Conservation (phyloP, 371 early-diverging fungal species). For the Neoconidiobolus thromboides region DNA sequence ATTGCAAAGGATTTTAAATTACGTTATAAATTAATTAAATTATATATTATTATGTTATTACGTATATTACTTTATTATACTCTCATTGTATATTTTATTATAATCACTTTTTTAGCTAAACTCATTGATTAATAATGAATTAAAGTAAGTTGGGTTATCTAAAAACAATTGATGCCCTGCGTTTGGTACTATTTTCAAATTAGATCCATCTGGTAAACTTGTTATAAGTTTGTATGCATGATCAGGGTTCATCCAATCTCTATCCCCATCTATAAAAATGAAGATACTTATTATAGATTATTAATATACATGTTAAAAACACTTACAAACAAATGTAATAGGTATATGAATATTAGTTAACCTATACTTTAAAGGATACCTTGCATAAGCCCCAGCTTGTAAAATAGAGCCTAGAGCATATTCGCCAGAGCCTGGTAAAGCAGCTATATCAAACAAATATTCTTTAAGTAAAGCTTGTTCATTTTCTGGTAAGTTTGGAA, state of each 20-base stretch:
- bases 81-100: too few species aligned
- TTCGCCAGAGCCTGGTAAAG: conserved; percentile 57
- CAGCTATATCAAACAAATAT: conserved; percentile 52
- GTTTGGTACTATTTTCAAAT: conserved; percentile 22
- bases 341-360: conserved; percentile 46
- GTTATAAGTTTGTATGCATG: conserved; percentile 38
- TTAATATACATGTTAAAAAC: too few species aligned
- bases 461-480: conserved; percentile 25
- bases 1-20: background rate
- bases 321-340: conserved; percentile 41
- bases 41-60: too few species aligned
- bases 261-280: conserved; percentile 9
- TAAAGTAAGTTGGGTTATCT: conserved; percentile 63
- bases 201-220: conserved; percentile 30
- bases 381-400: conserved; percentile 63
- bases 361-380: conserved; percentile 49
- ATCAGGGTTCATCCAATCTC: conserved; percentile 82
- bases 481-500: conserved; percentile 33
- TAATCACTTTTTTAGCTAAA: too few species aligned
- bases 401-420: conserved; percentile 54
- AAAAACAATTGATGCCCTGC: conserved; percentile 80
- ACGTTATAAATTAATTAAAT: too few species aligned
- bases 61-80: too few species aligned
- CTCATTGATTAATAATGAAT: conserved; percentile 13
- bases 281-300: too few species aligned